These are phyloP conservation scores for Penicillium sp. DNA, from an alignment of 2,329 filamentous ascomycete species.

Conservation along the genomic window DNA sequence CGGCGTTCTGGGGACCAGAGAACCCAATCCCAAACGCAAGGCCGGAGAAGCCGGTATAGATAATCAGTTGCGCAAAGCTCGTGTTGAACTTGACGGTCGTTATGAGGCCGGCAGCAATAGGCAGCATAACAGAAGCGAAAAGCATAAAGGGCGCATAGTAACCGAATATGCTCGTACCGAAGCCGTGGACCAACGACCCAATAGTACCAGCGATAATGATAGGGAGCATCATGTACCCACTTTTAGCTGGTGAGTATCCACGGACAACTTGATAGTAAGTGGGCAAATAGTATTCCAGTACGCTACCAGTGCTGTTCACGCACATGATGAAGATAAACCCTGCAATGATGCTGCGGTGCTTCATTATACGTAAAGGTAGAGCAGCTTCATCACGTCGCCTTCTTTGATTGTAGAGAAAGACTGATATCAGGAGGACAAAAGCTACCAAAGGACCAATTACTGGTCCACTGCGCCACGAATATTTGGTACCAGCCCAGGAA, in stretches of 20 bases:
- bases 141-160: conserved; percentile 45
- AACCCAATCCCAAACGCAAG: conserved; percentile 40
- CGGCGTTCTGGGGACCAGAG: conserved; percentile 24
- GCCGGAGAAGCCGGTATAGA: conserved; percentile 39
- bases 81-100: conserved; percentile 43
- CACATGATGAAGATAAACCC: conserved; percentile 14
- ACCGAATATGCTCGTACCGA: conserved; percentile 33
- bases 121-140: conserved; percentile 33
- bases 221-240: conserved; percentile 46
- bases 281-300: conserved; percentile 32
- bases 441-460: conserved; percentile 60
- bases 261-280: conserved; percentile 54
- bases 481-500: conserved; percentile 60
- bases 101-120: conserved; percentile 47
- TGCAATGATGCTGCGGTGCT: conserved; percentile 10
- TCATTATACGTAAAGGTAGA: conserved; percentile 9
- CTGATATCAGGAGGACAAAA: conserved; percentile 49
- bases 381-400: conserved; percentile 6
- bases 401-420: conserved; percentile 18
- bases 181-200: conserved; percentile 34
- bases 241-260: conserved; percentile 44
- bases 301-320: conserved; percentile 7
- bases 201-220: conserved; percentile 39
- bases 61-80: conserved; percentile 39
- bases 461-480: conserved; percentile 55